These are phyloP conservation scores for Phytophthora constricta DNA, from an alignment of 352 stramenopile species.

Conservation along the genomic window DNA sequence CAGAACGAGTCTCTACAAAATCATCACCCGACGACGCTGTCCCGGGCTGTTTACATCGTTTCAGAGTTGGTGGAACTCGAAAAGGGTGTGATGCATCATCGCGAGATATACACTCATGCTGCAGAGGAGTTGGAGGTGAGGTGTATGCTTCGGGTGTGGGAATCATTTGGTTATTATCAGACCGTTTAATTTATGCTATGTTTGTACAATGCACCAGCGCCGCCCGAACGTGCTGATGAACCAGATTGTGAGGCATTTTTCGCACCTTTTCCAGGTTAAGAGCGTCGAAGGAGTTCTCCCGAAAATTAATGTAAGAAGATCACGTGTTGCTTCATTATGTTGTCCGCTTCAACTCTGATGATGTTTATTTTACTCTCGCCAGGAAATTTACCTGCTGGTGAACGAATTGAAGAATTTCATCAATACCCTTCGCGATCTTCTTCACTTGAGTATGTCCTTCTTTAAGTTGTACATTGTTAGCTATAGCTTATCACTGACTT, in stretches of 20 bases:
- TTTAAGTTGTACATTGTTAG: background rate
- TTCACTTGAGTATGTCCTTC: slow-evolving; percentile 67
- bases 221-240: slow-evolving; percentile 84
- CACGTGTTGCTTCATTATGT: background rate
- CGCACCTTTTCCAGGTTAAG: slow-evolving; percentile 87
- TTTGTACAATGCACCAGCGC: slow-evolving; percentile 40
- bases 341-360: background rate
- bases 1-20: too few relatives aligned
- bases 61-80: slow-evolving; percentile 86
- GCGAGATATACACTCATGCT: slow-evolving; percentile 83
- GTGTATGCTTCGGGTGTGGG: background rate
- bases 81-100: slow-evolving; percentile 79
- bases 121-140: slow-evolving; percentile 79
- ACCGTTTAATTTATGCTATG: slow-evolving; percentile 7
- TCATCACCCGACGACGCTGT: slow-evolving; percentile 48
- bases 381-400: slow-evolving; percentile 87
- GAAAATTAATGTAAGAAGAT: slow-evolving; percentile 82
- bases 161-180: background rate
- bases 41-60: slow-evolving; percentile 73
- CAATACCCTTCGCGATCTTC: slow-evolving; percentile 55
- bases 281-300: slow-evolving; percentile 89
- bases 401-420: slow-evolving; percentile 91
- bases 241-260: slow-evolving; percentile 89
- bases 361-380: background rate
- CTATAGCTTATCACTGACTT: background rate